Percentiles rank a stretch among this genome's conserved stretches.
Conservation (phyloP, 352 stramenopile species). For the Pythium aquatile region DNA sequence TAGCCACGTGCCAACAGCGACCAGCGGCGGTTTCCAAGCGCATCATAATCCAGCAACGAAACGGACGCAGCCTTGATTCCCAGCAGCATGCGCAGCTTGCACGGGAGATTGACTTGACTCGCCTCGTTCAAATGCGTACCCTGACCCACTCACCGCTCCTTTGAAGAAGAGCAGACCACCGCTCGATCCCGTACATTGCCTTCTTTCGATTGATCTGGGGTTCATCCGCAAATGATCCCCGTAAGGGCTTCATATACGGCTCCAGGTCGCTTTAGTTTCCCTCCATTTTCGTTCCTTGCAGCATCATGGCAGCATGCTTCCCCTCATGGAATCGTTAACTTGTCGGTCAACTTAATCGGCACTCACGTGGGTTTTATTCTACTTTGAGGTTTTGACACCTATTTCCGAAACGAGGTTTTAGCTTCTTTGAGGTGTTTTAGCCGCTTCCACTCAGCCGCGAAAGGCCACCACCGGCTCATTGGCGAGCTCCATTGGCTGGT, state of each 20-base stretch:
- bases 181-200: neutral
- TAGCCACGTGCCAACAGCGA: neutral
- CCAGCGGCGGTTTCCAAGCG: neutral
- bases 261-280: neutral
- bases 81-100: too few relatives aligned
- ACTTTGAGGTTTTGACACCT: conserved; percentile 9
- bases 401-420: conserved; percentile 2
- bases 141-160: neutral
- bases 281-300: neutral
- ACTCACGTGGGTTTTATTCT: neutral
- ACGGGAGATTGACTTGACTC: neutral
- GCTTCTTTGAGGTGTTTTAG: conserved; percentile 20
- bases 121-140: neutral
- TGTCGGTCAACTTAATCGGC: neutral
- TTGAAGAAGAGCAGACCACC: neutral
- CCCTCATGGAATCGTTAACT: neutral
- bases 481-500: conserved; percentile 17
- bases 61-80: neutral
- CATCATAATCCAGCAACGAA: neutral
- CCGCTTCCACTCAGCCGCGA: conserved; percentile 27
- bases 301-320: neutral
- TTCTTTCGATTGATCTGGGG: neutral
- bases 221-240: neutral
- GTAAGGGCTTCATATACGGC: neutral
- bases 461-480: conserved; percentile 19